phyloP scores from a whole-genome alignment of 2,329 filamentous ascomycete genomes.

The Fusarium neocosmosporiellum region DNA sequence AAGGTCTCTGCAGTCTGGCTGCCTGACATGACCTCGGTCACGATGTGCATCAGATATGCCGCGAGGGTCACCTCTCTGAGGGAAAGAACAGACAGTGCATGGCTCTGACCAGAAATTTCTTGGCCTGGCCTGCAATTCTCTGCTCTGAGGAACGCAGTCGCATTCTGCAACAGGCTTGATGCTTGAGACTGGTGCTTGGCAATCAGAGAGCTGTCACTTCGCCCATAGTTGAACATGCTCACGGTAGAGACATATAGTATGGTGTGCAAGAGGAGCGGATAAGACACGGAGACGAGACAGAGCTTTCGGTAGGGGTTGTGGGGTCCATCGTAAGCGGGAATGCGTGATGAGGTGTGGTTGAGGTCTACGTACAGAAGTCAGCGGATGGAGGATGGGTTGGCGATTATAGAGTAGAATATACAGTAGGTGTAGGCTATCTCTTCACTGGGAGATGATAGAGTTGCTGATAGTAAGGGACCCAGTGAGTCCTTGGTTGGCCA shows the following conservation, averaged over 20 bases:
- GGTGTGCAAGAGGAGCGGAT: constrained; percentile 10
- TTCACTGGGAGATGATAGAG: neutral
- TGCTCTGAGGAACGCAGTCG: neutral
- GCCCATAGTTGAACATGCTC: constrained; percentile 17
- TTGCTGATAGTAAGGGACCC: neutral
- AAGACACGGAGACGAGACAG: neutral
- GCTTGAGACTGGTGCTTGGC: constrained; percentile 6
- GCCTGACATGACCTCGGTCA: constrained; percentile 14
- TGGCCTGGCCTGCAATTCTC: neutral
- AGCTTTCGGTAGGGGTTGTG: neutral
- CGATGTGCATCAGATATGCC: constrained; percentile 11
- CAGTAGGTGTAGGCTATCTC: constrained; percentile 12
- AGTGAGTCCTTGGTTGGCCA: neutral
- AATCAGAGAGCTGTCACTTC: neutral
- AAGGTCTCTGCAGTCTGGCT: neutral
- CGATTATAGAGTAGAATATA: neutral
- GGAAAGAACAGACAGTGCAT: neutral
- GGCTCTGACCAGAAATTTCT: neutral
- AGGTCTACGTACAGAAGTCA: neutral
- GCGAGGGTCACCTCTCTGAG: constrained; percentile 6
- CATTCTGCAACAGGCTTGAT: neutral
- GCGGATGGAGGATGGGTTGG: neutral
- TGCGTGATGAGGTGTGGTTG: neutral
- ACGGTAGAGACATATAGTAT: constrained; percentile 13
- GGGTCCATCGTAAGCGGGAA: neutral